These are phyloP conservation scores for Curvularia sp. DNA, from an alignment of 2,329 filamentous ascomycete species.

Conservation along the genomic window DNA sequence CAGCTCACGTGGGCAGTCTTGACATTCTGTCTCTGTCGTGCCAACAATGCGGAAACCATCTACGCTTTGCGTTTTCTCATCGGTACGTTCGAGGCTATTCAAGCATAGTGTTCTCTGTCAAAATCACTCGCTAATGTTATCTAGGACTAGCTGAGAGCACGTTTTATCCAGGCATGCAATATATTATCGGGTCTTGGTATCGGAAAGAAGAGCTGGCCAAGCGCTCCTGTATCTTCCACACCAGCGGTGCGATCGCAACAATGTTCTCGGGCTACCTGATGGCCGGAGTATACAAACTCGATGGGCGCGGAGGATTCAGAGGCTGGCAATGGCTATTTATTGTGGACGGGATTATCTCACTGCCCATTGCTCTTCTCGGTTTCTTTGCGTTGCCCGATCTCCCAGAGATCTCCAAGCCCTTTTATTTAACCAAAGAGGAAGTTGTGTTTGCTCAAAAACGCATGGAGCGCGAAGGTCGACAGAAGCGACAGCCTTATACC, in stretches of 20 bases:
- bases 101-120: not conserved
- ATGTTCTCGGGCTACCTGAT: conserved; percentile 53
- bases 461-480: not conserved
- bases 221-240: conserved; percentile 27
- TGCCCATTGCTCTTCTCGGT: conserved; percentile 26
- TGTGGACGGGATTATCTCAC: conserved; percentile 29
- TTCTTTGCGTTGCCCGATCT: conserved; percentile 30
- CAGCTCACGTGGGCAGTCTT: conserved; percentile 16
- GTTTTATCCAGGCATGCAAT: conserved; percentile 60
- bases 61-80: conserved; percentile 26
- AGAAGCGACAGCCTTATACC: conserved; percentile 1
- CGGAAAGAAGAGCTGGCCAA: conserved; percentile 25
- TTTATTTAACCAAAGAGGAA: conserved; percentile 12
- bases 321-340: conserved; percentile 42
- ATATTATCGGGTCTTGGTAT: conserved; percentile 31
- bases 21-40: conserved; percentile 14
- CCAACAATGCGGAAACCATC: conserved; percentile 15
- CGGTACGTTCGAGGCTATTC: not conserved
- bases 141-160: conserved; percentile 57
- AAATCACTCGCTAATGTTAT: not conserved
- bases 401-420: conserved; percentile 27
- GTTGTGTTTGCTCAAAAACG: conserved; percentile 25
- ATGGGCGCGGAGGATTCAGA: conserved; percentile 63
- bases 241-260: conserved; percentile 23
- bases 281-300: conserved; percentile 62